These are phyloP conservation scores for Astragalus membranaceus DNA, from an alignment of 306 rosid species.

Conservation along the genomic window DNA sequence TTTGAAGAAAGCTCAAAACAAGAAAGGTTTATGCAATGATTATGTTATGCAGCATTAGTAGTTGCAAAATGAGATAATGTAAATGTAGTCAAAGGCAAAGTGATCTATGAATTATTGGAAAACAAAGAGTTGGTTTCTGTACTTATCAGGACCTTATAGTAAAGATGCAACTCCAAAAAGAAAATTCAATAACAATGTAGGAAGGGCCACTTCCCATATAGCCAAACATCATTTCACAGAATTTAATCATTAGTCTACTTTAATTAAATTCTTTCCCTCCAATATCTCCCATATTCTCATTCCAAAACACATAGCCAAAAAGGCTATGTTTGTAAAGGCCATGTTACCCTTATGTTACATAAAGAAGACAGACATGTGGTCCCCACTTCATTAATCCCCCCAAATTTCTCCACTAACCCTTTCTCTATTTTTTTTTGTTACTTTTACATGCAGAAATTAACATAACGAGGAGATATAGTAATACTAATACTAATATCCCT, in stretches of 20 bases:
- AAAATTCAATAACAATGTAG: conserved; percentile 39
- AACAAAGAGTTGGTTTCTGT: conserved; percentile 65
- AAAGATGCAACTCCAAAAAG: conserved; percentile 26
- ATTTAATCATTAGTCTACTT: conserved; percentile 43
- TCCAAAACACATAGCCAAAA: conserved; percentile 41
- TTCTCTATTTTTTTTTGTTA: background rate
- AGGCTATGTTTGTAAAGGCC: conserved; percentile 40
- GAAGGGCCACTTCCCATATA: conserved; percentile 44
- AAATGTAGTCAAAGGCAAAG: conserved; percentile 41
- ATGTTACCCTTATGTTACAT: conserved; percentile 37
- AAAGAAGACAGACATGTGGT: conserved; percentile 35
- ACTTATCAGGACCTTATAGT: conserved; percentile 33
- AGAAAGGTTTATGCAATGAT: conserved; percentile 50
- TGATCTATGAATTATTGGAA: conserved; percentile 53
- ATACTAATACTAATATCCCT: background rate
- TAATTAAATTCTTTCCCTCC: conserved; percentile 34
- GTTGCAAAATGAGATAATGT: conserved; percentile 15
- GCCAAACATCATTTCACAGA: conserved; percentile 43
- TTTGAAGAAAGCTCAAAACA: conserved; percentile 39
- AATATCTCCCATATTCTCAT: conserved; percentile 34
- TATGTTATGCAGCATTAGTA: conserved; percentile 30
- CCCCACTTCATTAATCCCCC: conserved; percentile 40
- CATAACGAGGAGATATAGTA: background rate
- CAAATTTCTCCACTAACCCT: conserved; percentile 40
- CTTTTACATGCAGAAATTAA: conserved; percentile 36